phyloP scores from a whole-genome alignment of 2,329 filamentous ascomycete genomes.

The Lecanicillium sp. region DNA sequence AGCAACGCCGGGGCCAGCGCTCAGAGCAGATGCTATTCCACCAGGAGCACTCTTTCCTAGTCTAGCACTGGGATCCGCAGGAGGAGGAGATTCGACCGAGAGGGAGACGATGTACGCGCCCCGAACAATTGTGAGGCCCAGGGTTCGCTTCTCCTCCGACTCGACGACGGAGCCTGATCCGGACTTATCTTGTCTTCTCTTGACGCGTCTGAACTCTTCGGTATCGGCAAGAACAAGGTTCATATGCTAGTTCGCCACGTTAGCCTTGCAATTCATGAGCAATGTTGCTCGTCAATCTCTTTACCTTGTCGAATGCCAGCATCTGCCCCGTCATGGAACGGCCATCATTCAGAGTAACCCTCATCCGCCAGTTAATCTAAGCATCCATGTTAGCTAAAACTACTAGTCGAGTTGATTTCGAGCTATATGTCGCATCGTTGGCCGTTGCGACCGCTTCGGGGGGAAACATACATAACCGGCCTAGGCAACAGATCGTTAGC shows the following conservation, averaged over 20 bases:
- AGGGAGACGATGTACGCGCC: slow-evolving; percentile 92
- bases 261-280: neutral
- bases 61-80: slow-evolving; percentile 83
- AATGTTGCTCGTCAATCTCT: slow-evolving; percentile 2
- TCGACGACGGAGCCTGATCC: slow-evolving; percentile 65
- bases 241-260: slow-evolving; percentile 65
- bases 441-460: slow-evolving; percentile 4
- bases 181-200: slow-evolving; percentile 71
- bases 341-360: slow-evolving; percentile 88
- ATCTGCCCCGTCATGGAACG: slow-evolving; percentile 97
- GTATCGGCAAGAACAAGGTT: slow-evolving; percentile 98
- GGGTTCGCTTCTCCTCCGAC: slow-evolving; percentile 93
- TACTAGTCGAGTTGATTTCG: neutral
- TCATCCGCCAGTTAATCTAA: slow-evolving; percentile 99
- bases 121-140: slow-evolving; percentile 88
- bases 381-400: slow-evolving; percentile 1
- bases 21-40: slow-evolving; percentile 61
- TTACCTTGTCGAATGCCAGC: slow-evolving; percentile 97
- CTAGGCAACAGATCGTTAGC: slow-evolving; percentile 52
- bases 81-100: slow-evolving; percentile 91
- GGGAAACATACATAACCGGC: slow-evolving; percentile 60
- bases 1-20: slow-evolving; percentile 80
- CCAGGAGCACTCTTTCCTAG: slow-evolving; percentile 69
- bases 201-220: slow-evolving; percentile 91
- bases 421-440: slow-evolving; percentile 8